These are phyloP conservation scores for Plasmodium coatneyi DNA, from an alignment of 169 alveolate genomes.

Conservation along the genomic window DNA sequence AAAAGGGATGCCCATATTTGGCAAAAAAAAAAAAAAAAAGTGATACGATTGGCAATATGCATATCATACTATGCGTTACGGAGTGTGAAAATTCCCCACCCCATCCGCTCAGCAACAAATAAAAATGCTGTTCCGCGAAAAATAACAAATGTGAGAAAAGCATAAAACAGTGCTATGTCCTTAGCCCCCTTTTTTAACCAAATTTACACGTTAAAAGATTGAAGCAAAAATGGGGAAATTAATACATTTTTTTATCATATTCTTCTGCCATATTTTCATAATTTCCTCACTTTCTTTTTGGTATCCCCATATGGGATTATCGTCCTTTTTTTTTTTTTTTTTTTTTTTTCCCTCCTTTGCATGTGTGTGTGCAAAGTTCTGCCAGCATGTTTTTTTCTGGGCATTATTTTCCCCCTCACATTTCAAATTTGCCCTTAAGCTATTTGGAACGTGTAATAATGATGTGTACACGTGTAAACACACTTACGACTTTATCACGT, in stretches of 20 bases:
- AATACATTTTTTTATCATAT: neutral
- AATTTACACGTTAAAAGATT: neutral
- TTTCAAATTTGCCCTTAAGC: neutral
- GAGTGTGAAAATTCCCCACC: neutral
- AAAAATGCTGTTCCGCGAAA: neutral
- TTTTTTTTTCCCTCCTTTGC: neutral
- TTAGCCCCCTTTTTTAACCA: neutral
- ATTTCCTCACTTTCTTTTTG: neutral
- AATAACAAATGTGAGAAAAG: neutral
- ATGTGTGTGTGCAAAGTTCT: slow-evolving; percentile 5
- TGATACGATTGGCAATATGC: neutral
- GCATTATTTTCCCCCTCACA: neutral
- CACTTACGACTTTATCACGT: neutral
- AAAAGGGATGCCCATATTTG: neutral
- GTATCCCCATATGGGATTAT: neutral
- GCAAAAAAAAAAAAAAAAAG: neutral
- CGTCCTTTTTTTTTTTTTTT: neutral
- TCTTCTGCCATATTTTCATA: neutral
- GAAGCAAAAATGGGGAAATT: neutral
- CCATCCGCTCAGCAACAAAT: neutral
- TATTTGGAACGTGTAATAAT: neutral
- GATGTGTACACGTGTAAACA: neutral
- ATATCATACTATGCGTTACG: neutral
- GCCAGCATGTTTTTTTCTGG: neutral
- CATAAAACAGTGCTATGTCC: neutral